phyloP scores from a whole-genome alignment of 495 filamentous ascomycete species.

The Aspergillus heteromorphus region DNA sequence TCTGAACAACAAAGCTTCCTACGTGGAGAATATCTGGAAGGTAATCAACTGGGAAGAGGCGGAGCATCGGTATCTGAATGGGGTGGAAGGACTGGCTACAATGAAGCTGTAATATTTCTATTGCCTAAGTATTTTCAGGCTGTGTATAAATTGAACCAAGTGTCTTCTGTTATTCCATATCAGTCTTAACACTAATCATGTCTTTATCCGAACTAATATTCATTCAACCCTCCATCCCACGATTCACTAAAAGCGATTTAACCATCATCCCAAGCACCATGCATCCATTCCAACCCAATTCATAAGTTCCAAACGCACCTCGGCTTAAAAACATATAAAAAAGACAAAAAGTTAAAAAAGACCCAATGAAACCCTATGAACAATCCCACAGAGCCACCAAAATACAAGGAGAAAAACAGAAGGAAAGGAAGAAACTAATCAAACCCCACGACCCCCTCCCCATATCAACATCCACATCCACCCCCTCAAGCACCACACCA shows the following conservation, averaged over 20 bases:
- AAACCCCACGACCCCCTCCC: conserved; percentile 36
- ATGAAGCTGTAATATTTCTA: background rate
- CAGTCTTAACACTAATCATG: too few relatives aligned
- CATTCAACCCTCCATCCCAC: background rate
- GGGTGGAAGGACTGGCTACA: conserved; percentile 17
- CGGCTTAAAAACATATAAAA: too few relatives aligned
- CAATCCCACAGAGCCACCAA: too few relatives aligned
- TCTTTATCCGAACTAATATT: too few relatives aligned
- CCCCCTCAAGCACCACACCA: conserved; percentile 24
- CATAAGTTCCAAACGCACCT: too few relatives aligned
- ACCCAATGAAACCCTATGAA: background rate
- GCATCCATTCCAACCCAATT: too few relatives aligned
- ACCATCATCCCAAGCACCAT: too few relatives aligned
- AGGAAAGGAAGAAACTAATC: conserved; percentile 21
- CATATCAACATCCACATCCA: conserved; percentile 17
- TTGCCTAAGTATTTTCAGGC: too few relatives aligned
- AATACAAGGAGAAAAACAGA: conserved; percentile 3
- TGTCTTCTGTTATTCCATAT: too few relatives aligned
- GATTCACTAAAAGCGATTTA: too few relatives aligned
- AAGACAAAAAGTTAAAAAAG: background rate
- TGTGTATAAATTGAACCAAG: background rate
- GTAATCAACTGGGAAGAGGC: conserved; percentile 93
- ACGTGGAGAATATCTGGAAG: conserved; percentile 91
- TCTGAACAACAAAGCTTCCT: conserved; percentile 92
- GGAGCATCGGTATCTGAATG: conserved; percentile 63